Base-by-base conservation (phyloP, 768 basidiomycete species). In the Guyanaporus albipodus region DNA sequence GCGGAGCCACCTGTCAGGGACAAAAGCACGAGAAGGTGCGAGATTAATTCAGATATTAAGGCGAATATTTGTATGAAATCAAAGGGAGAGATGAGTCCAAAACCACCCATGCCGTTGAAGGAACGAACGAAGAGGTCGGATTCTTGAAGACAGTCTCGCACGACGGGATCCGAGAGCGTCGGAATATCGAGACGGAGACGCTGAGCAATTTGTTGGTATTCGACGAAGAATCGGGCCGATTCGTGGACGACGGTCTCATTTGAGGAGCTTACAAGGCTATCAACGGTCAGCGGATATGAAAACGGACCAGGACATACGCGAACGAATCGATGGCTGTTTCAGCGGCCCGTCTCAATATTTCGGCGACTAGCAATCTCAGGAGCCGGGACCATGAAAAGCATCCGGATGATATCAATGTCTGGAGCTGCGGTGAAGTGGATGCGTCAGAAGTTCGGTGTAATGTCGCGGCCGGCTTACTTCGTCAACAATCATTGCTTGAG, bases 111-210 rank as follows among this genome's bases (percentile, higher is more conserved):
- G 34, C 85, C 85, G 56, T 75, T 78, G 65, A 91, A 90, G 10
- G 89, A 91, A 48, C 85, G 78, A 34, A 85, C 84, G 60, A 91
- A 91, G 27, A 87, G 74, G 60, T 91, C 89, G 31, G 89, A 87
- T 67, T 91, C 88, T 49, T 87, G 83, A n/a, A 91, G 73, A 34
- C 91, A 77, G 60, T 89, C 87, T 48, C 85, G 82, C 19, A 85
- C 73, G 48, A 71, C 61, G 38, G 88, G 83, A 59, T 89, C 86
- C 44, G 83, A 71, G 42, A 91, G 75, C 8, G 89, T 86, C 46
- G 88, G 88, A 31, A 87, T 74, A 59, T 91, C 88, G 46, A 90
- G 76, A 34, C 78, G 79, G 17, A 91, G 72, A 47, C 88, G 80
- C 55, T 85, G 83, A 55, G 83, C 79, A 66, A 91, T 75, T 60